phyloP scores from a whole-genome alignment of 176 grass and related monocot species.

The Triticum urartu region DNA sequence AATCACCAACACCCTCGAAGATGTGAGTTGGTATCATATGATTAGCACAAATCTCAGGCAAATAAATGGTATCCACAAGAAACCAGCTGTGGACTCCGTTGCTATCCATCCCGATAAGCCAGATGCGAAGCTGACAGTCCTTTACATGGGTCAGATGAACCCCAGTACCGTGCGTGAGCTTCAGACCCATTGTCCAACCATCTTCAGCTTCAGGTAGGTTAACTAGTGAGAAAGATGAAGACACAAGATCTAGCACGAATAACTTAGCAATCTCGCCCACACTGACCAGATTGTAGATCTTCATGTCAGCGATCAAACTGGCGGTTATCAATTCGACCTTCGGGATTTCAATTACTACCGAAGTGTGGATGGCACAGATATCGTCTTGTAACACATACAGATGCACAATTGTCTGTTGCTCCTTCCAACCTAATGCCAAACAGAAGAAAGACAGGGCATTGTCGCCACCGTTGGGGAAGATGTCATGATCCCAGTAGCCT shows the following conservation, averaged over 20 bases:
- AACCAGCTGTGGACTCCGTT: background rate
- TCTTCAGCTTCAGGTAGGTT: background rate
- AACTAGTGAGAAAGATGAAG: constrained; percentile 11
- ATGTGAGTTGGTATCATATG: background rate
- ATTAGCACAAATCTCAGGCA: background rate
- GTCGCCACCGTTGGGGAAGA: background rate
- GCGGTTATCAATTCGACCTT: background rate
- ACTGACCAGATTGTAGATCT: background rate
- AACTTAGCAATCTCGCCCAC: background rate
- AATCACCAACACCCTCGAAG: background rate
- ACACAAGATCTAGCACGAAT: constrained; percentile 9
- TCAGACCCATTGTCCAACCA: background rate
- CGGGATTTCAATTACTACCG: background rate
- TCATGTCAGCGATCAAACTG: background rate
- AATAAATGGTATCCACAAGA: background rate
- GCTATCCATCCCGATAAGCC: background rate
- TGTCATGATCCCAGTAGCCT: background rate
- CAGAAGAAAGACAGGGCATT: background rate
- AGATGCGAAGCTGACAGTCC: background rate
- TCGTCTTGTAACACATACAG: background rate
- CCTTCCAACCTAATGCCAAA: background rate
- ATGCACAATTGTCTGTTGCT: background rate
- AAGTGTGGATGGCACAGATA: background rate
- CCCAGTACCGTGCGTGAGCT: background rate
- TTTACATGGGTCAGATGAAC: background rate